Evolutionary conservation across 306 rosid genomes (phyloP), one percentile per base, ranked within the genome.

Genomic region (Rosa chinensis): DNA sequence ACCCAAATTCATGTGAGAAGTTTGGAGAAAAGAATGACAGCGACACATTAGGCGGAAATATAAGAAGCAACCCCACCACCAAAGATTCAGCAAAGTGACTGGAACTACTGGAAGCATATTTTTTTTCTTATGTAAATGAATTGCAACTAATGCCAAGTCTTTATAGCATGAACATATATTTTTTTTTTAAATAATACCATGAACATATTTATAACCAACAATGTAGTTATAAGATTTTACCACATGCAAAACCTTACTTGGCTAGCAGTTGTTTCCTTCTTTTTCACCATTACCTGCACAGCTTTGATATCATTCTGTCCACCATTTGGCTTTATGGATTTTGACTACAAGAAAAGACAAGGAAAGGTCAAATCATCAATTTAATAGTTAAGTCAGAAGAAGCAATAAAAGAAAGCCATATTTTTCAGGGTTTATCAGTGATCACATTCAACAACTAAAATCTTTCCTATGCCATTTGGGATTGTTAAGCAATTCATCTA

Each of bases 281-380:
- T 76, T 69, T 83, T 82, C 66, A 77, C 85, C 10, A 75, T 42
- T 76, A 79, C 74, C 75, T 82, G 84, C 68, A 78, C 52, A 59
- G 69, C 75, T 61, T 66, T 76, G 20, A 76, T 48, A 69, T 80
- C 83, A 23, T 75, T 48, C 4, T 25, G 58, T 44, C 70, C 79
- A 3, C 49, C 39, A 44, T 56, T 74, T 48, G 75, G 75, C 59
- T 18, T 56, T 70, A 32, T 76, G 21, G 47, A 77, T 48, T 47
- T 80, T 74, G 84, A 74, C 85, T 83, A 70, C 80, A 74, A 47
- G 71, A 80, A 42, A 79, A 25, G 59, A 76, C 58, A 17, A 52
- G 58, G 3, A 5, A 52, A 52, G 8, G n/a, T 32, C 35, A 32
- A 32, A 32, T 32, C 50, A 42, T 20, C 66, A 43, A 55, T 6